Evolutionary conservation across 2,329 filamentous ascomycete species (phyloP).

Genomic region (Ceratocystis ficicola): DNA sequence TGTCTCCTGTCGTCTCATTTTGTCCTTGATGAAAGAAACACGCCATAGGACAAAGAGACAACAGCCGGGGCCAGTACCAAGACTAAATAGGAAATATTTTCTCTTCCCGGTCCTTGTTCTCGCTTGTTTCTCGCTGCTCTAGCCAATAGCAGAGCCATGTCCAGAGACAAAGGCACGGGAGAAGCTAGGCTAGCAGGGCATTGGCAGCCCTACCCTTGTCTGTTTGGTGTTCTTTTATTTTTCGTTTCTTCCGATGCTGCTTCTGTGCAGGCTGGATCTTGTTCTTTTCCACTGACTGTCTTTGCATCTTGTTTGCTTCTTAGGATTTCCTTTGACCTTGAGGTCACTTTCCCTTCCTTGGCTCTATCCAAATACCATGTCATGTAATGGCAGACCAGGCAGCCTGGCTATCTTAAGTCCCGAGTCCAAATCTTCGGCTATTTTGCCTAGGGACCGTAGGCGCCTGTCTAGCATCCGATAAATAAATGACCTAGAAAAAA

Average conservation of each 20-base stretch:
- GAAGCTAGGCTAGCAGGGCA: neutral
- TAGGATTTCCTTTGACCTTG: neutral
- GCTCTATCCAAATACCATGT: no score
- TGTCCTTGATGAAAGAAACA: neutral
- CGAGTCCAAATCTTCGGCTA: neutral
- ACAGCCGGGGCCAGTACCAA: neutral
- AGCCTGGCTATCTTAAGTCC: neutral
- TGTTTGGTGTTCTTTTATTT: neutral
- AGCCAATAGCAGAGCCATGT: neutral
- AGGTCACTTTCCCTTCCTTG: no score
- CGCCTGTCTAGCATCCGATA: neutral
- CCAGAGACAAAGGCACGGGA: constrained; percentile 6
- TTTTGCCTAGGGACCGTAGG: neutral
- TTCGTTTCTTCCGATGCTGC: neutral
- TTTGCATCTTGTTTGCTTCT: neutral
- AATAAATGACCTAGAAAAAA: neutral
- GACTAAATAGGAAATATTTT: constrained; percentile 11
- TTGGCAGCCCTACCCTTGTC: neutral
- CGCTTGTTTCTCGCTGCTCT: neutral
- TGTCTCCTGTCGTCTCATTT: neutral
- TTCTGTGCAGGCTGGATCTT: neutral
- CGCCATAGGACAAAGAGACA: neutral
- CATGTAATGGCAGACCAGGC: neutral
- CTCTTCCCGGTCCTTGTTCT: neutral
- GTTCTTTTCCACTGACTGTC: no score